Evolutionary conservation across 495 filamentous ascomycete genomes (phyloP).

Genomic region (Aspergillus cristatus): DNA sequence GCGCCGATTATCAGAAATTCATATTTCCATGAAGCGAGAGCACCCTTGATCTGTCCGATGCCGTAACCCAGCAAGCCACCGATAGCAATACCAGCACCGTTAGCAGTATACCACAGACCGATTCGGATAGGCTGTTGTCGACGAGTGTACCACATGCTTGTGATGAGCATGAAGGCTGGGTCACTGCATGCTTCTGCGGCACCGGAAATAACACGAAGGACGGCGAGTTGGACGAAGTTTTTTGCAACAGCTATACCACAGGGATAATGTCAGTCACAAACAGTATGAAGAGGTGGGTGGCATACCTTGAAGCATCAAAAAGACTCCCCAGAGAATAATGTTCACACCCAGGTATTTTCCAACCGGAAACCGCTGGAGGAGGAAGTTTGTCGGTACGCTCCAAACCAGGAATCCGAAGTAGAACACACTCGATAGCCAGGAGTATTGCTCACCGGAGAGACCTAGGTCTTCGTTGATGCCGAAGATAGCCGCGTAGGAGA

Average conservation of each 20-base stretch:
- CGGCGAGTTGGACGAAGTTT: constrained; percentile 38
- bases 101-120: constrained; percentile 44
- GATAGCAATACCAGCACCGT: constrained; percentile 40
- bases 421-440: constrained; percentile 44
- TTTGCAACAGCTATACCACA: constrained; percentile 30
- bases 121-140: constrained; percentile 47
- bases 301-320: constrained; percentile 19
- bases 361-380: constrained; percentile 44
- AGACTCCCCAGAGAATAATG: constrained; percentile 42
- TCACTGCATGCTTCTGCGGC: constrained; percentile 42
- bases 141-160: constrained; percentile 31
- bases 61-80: constrained; percentile 37
- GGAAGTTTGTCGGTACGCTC: constrained; percentile 34
- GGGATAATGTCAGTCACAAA: constrained; percentile 17
- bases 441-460: constrained; percentile 40
- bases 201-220: constrained; percentile 42
- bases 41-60: constrained; percentile 26
- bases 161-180: constrained; percentile 19
- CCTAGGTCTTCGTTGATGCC: constrained; percentile 39
- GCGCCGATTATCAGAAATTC: constrained; percentile 28
- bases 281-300: neutral
- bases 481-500: constrained; percentile 50
- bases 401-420: constrained; percentile 48
- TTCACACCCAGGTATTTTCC: constrained; percentile 40
- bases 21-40: constrained; percentile 23